Base-by-base conservation (phyloP, 164 flowering plant genomes). In the Piper betle region DNA sequence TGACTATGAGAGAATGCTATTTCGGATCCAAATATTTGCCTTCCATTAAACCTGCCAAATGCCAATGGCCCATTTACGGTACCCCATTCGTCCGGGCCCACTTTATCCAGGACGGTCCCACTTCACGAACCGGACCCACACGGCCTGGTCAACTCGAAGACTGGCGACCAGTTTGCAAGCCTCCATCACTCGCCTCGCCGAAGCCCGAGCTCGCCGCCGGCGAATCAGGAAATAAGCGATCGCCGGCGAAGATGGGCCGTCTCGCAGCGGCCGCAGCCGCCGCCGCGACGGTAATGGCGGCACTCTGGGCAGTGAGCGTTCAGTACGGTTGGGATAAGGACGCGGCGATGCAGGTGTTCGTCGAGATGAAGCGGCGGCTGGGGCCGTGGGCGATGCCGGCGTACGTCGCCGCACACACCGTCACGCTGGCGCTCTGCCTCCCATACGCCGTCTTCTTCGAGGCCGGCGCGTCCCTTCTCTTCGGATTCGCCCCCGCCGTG, bases 381-480 rank as follows among this genome's bases (percentile, higher is more conserved):
- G 98, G 97, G 25, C 37, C 71, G 42, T 92, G 97, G 97, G 96
- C 90, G n/a, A 83, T 92, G 25, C 98, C 98, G 5, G 71, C 74
- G 1, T 92, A 87, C 66, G 86, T 87, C 1, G 74, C 55, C 5
- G 38, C 80, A 16, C 98, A 92, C 79, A 87, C 98, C 46, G 46
- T 88, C 2, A 83, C 87, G 0, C 76, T 91, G 4, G 80, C 92
- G 3, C 78, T 92, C 37, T 92, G 98, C 67, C 70, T 92, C 60
- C 98, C 98, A 6, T 85, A 77, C 60, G 98, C 98, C 37, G 78
- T 92, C 57, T 85, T 89, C 80, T 82, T 92, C 62, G 98, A 92
- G 68, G 96, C 97, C 37, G 97, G 78, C 0, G 96, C 98, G 57
- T 84, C 97, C 61, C 67, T 89, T 4, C 78, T 92, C 19, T 92